Evolutionary conservation across 1,139 yeast species (phyloP).

Genomic region (Suhomyces taliae): DNA sequence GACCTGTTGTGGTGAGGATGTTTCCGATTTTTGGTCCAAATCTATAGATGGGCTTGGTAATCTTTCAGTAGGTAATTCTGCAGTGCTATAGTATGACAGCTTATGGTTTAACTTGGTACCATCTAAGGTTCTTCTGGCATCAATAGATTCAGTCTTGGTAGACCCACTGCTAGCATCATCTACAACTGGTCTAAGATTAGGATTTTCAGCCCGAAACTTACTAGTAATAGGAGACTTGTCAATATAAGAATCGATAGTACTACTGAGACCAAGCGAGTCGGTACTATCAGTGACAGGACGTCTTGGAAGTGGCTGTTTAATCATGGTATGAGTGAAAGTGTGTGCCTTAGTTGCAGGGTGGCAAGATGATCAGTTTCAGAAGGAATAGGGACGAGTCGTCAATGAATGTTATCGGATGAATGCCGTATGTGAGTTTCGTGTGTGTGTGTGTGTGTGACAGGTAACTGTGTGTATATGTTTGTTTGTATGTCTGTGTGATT

Average conservation of each 20-base stretch:
- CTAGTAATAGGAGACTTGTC: slow-evolving; percentile 24
- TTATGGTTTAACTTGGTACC: slow-evolving; percentile 8
- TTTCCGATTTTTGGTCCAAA: neutral
- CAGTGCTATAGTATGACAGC: slow-evolving; percentile 16
- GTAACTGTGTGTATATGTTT: too few relatives aligned
- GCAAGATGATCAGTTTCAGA: too few relatives aligned
- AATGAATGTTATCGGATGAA: too few relatives aligned
- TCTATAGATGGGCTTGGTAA: slow-evolving; percentile 18
- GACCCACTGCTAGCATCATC: slow-evolving; percentile 5
- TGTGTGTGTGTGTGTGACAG: too few relatives aligned
- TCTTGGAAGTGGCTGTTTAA: slow-evolving; percentile 8
- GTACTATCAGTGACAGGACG: slow-evolving; percentile 1
- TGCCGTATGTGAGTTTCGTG: too few relatives aligned
- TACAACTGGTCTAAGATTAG: slow-evolving; percentile 26
- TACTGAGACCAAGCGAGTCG: slow-evolving; percentile 3
- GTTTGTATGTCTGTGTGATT: neutral
- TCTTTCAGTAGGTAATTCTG: slow-evolving; percentile 12
- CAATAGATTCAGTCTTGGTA: neutral
- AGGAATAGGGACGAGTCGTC: too few relatives aligned
- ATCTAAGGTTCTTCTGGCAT: slow-evolving; percentile 13
- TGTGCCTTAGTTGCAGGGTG: too few relatives aligned
- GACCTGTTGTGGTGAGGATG: slow-evolving; percentile 1
- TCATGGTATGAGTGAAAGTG: slow-evolving; percentile 2
- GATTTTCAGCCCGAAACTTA: slow-evolving; percentile 26
- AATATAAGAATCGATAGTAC: slow-evolving; percentile 23